Base-by-base conservation (phyloP, 805 yeast genomes). In the Kodamaea kakaduensis region DNA sequence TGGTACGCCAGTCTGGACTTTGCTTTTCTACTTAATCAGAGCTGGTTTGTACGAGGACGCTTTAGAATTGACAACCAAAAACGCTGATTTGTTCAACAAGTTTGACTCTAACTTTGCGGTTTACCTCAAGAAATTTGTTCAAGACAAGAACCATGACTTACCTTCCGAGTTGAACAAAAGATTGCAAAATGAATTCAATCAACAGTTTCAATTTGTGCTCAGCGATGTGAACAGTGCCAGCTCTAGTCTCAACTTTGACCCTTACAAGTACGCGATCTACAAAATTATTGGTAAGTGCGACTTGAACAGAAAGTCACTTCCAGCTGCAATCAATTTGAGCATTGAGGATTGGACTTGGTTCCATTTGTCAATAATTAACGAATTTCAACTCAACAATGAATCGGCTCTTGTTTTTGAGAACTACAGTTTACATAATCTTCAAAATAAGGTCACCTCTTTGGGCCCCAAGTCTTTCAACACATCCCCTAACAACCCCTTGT, bases 291-390 rank as follows among this genome's bases (percentile, higher is more conserved):
- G 97, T n/a, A 81, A 93, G 57, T 87, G 96, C 58, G 81, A 80
- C 62, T 53, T 82, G 52, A 67, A 83, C 31, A 70, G 80, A 58
- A 78, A 78, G 58, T 64, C 75, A 43, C 63, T 89, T 48, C 78
- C 94, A 23, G 57, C 78, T n/a, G 66, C 75, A 24, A 75, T 90
- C 19, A 74, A 83, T 24, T 61, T 78, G 23, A 84, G 94, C 40
- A 76, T 89, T 31, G 97, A 90, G 58, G 97, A 90, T 61, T 90
- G 97, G 97, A 58, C 90, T 32, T 90, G 98, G 98, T 77, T 84
- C 54, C 97, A 93, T 59, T 70, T 93, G 38, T 72, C 78, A 59
- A 69, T 90, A 18, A 77, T 84, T 10, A 75, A 79, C 37, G 90
- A 85, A 49, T 45, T 46, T 36, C 44, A 36, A n/a, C 54, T 47